A percentile compares a stretch with the other conserved stretches of the same genome.
phyloP scores from a whole-genome alignment of 179 eudicot genomes.

The Amaranthus tricolor region DNA sequence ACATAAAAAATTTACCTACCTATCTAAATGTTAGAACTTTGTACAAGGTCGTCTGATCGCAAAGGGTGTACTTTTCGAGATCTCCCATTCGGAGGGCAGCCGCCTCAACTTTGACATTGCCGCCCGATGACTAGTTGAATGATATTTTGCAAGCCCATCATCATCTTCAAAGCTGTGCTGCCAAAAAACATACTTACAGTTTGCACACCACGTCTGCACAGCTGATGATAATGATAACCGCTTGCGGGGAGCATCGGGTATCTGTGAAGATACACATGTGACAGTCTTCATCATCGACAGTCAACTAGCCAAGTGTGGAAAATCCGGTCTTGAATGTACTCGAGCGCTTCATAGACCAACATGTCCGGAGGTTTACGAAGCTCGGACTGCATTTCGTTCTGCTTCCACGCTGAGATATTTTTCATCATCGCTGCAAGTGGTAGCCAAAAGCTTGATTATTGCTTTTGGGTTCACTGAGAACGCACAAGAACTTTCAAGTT shows the following conservation, averaged over 20 bases:
- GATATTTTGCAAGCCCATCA: not conserved
- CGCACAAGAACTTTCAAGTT: slow-evolving; percentile 14
- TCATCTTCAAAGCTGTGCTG: slow-evolving; percentile 12
- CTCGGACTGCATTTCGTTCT: slow-evolving; percentile 14
- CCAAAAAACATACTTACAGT: slow-evolving; percentile 19
- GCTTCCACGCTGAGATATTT: slow-evolving; percentile 7
- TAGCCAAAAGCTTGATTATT: not conserved
- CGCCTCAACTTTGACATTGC: slow-evolving; percentile 4
- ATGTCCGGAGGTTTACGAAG: slow-evolving; percentile 22
- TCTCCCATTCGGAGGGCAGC: slow-evolving; percentile 31
- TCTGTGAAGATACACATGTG: slow-evolving; percentile 2
- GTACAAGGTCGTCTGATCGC: slow-evolving; percentile 52
- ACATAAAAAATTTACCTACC: slow-evolving; percentile 41
- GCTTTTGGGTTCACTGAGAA: slow-evolving; percentile 10
- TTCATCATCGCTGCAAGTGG: not conserved
- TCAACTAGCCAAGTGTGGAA: slow-evolving; percentile 18
- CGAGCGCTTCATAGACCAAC: slow-evolving; percentile 4
- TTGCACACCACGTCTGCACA: slow-evolving; percentile 15
- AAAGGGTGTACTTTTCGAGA: slow-evolving; percentile 16
- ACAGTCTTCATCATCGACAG: slow-evolving; percentile 10
- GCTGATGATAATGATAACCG: not conserved
- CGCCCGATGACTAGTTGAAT: not conserved
- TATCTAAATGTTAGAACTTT: slow-evolving; percentile 58
- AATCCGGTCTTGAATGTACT: slow-evolving; percentile 19
- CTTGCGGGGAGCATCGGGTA: not conserved